Percentiles rank a stretch among this genome's conserved stretches.
Conservation (phyloP, 768 basidiomycete species). For the Agaricus blazei region DNA sequence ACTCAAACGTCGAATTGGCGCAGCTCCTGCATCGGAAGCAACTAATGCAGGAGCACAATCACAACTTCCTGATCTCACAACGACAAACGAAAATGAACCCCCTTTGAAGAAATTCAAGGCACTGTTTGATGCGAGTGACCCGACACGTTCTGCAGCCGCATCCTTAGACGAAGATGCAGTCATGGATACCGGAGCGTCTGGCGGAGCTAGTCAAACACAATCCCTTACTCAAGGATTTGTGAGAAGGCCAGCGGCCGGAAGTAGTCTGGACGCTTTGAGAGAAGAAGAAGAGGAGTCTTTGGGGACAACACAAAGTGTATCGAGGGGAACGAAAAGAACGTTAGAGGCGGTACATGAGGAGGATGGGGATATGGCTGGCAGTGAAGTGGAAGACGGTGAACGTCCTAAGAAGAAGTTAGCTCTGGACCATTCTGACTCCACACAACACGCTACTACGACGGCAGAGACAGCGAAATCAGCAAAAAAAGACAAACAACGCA, state of each 20-base stretch:
- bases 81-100: slow-evolving; percentile 37
- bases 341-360: slow-evolving; percentile 27
- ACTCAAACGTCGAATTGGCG: slow-evolving; percentile 53
- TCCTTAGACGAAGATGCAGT: slow-evolving; percentile 19
- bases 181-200: slow-evolving; percentile 9
- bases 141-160: slow-evolving; percentile 18
- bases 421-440: slow-evolving; percentile 31
- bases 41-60: slow-evolving; percentile 2
- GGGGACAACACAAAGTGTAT: not conserved
- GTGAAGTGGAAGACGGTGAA: slow-evolving; percentile 9
- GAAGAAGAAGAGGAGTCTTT: slow-evolving; percentile 58
- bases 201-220: slow-evolving; percentile 26
- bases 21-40: slow-evolving; percentile 11
- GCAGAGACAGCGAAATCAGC: slow-evolving; percentile 6
- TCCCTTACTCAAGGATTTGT: slow-evolving; percentile 24
- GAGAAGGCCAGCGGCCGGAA: slow-evolving; percentile 8
- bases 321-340: slow-evolving; percentile 33
- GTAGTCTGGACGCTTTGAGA: slow-evolving; percentile 27
- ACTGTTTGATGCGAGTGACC: slow-evolving; percentile 63
- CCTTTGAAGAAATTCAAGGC: slow-evolving; percentile 67
- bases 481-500: slow-evolving; percentile 9
- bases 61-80: slow-evolving; percentile 13
- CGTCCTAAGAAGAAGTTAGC: slow-evolving; percentile 39
- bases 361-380: slow-evolving; percentile 33
- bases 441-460: slow-evolving; percentile 14